phyloP scores from a whole-genome alignment of 2,329 filamentous ascomycete genomes.

The Pseudogymnoascus sp. region DNA sequence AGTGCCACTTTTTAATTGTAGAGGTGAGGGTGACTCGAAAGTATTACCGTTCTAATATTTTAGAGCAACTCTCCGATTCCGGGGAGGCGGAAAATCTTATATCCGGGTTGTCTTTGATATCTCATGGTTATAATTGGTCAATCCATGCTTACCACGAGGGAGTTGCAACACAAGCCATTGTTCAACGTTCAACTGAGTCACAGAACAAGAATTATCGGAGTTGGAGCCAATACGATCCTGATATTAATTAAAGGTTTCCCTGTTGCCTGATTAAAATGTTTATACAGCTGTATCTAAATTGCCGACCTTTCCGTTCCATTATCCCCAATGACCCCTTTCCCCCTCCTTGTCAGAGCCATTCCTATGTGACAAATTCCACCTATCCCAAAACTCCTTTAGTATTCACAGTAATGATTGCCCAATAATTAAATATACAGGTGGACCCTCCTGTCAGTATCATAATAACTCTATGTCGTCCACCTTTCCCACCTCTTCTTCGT shows the following conservation, averaged over 20 bases:
- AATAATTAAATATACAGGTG: slow-evolving; percentile 4
- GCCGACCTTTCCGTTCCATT: slow-evolving; percentile 2
- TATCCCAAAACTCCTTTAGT: slow-evolving; percentile 6
- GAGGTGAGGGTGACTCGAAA: not conserved
- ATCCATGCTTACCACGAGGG: not conserved
- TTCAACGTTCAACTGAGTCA: not conserved
- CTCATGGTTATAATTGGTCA: not conserved
- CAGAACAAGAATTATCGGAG: not conserved
- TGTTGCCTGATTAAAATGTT: not conserved
- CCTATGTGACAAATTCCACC: not conserved
- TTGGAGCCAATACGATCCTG: not conserved
- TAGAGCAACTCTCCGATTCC: slow-evolving; percentile 7
- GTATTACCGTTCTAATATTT: not conserved
- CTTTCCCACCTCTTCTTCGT: slow-evolving; percentile 34
- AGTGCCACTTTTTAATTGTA: not conserved
- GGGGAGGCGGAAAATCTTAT: not conserved
- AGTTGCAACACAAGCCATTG: not conserved
- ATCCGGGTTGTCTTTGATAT: not conserved
- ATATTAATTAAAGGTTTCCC: not conserved
- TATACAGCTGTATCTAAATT: slow-evolving; percentile 2
- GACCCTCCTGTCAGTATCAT: slow-evolving; percentile 1
- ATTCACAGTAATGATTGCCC: not conserved
- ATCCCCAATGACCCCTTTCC: not conserved
- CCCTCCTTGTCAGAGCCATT: not conserved
- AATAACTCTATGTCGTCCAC: not conserved